Conservation (phyloP, 345 rosid species). For the Boechera stricta region DNA sequence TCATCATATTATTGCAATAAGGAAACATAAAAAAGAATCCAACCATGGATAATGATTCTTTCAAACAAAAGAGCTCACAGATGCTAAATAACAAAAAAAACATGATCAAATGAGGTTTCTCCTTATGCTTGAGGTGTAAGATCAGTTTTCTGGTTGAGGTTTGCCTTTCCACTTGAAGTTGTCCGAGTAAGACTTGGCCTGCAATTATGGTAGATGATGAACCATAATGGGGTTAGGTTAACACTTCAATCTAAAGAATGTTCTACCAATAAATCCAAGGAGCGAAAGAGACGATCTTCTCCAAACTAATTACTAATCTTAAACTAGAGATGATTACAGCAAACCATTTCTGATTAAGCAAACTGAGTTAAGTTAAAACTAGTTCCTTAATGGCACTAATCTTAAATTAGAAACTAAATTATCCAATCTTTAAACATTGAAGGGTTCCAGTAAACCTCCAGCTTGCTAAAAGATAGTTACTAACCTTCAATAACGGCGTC, state of each 20-base stretch:
- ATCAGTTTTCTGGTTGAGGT: conserved; percentile 53
- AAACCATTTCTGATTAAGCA: conserved; percentile 9
- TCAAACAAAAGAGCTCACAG: conserved; percentile 22
- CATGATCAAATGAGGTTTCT: conserved; percentile 25
- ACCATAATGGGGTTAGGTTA: conserved; percentile 2
- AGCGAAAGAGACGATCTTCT: not conserved
- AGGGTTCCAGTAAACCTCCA: not conserved
- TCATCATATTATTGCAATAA: conserved; percentile 34
- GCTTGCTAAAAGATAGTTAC: conserved; percentile 20
- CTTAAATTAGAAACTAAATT: not conserved
- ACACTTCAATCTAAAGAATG: not conserved
- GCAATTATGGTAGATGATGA: conserved; percentile 27
- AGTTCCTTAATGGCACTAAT: not conserved
- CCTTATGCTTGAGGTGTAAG: not conserved
- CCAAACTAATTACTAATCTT: not conserved
- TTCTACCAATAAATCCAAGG: not conserved
- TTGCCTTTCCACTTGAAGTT: conserved; percentile 95
- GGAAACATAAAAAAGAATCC: conserved; percentile 21
- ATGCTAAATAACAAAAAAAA: conserved; percentile 39
- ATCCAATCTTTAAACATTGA: not conserved
- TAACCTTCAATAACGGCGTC: conserved; percentile 47
- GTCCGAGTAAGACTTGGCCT: conserved; percentile 86
- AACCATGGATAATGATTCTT: conserved; percentile 30
- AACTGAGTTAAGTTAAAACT: not conserved
- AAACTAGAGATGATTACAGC: not conserved